Percentiles rank a stretch among this genome's conserved stretches.
phyloP scores from a whole-genome alignment of 305 asterid genomes.

The Coffea humblotiana region DNA sequence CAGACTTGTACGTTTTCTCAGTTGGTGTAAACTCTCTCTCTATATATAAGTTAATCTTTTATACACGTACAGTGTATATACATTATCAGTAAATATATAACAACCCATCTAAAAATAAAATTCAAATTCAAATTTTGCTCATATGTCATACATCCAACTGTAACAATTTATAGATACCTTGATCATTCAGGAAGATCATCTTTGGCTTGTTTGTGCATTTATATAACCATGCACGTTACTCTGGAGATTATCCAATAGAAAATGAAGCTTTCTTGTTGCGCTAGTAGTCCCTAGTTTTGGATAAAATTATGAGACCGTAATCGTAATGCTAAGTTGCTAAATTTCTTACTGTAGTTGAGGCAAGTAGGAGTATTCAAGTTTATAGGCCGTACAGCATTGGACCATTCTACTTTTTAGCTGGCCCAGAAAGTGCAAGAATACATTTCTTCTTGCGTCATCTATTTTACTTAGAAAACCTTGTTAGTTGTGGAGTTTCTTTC shows the following conservation, averaged over 20 bases:
- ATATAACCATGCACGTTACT: background rate
- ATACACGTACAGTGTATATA: no score
- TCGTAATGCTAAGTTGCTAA: background rate
- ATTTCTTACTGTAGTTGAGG: background rate
- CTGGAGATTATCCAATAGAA: background rate
- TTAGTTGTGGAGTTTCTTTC: conserved; percentile 18
- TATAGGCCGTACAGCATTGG: no score
- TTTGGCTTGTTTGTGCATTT: background rate
- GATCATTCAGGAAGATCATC: background rate
- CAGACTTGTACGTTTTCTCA: background rate
- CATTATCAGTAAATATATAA: no score
- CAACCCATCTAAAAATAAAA: no score
- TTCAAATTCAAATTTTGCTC: no score
- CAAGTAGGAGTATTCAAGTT: no score
- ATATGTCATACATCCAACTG: no score
- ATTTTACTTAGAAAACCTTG: background rate
- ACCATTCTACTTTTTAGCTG: background rate
- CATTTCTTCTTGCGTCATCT: background rate
- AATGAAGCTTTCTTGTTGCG: conserved; percentile 15
- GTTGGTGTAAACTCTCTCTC: background rate
- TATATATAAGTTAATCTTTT: no score
- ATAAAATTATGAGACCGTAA: background rate
- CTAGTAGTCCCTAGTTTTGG: conserved; percentile 12
- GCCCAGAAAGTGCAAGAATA: background rate
- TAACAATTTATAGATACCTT: no score